phyloP scores from a whole-genome alignment of 225 moss, liverwort and hornwort species.

The Sphagnum tenellum region DNA sequence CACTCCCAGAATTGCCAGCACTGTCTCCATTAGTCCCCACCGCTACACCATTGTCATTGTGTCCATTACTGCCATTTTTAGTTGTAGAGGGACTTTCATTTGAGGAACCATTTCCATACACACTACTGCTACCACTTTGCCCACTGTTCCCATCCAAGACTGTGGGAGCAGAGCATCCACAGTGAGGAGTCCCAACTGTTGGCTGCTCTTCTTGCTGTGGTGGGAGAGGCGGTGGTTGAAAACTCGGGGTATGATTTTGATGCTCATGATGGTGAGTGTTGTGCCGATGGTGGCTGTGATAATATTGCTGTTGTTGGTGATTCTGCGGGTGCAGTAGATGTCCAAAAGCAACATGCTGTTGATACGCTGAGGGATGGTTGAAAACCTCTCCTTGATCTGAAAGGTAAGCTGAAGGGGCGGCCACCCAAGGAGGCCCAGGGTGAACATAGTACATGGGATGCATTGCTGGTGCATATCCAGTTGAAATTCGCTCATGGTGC shows the following conservation, averaged over 20 bases:
- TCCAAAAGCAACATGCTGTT: slow-evolving; percentile 14
- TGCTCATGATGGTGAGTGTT: slow-evolving; percentile 43
- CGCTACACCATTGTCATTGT: slow-evolving; percentile 40
- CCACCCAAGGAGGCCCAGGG: slow-evolving; percentile 51
- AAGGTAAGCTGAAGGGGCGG: slow-evolving; percentile 20
- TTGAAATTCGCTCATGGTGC: slow-evolving; percentile 55
- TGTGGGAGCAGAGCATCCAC: slow-evolving; percentile 32
- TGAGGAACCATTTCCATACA: slow-evolving; percentile 68
- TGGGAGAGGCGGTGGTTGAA: slow-evolving; percentile 25
- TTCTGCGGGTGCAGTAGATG: slow-evolving; percentile 41
- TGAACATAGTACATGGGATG: slow-evolving; percentile 77
- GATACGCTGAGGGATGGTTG: slow-evolving; percentile 35
- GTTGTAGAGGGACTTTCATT: slow-evolving; percentile 80
- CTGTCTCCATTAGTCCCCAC: slow-evolving; percentile 22
- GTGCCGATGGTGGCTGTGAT: slow-evolving; percentile 30
- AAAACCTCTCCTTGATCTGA: slow-evolving; percentile 55
- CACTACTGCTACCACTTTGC: slow-evolving; percentile 79
- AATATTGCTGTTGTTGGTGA: slow-evolving; percentile 22
- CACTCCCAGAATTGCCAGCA: slow-evolving; percentile 25
- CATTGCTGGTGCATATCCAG: slow-evolving; percentile 52
- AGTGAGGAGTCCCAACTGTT: slow-evolving; percentile 57
- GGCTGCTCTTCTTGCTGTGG: slow-evolving; percentile 64
- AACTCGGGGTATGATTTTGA: slow-evolving; percentile 20
- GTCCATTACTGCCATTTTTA: slow-evolving; percentile 51
- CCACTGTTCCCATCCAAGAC: slow-evolving; percentile 33